Evolutionary conservation across 2,329 filamentous ascomycete genomes (phyloP).

Genomic region (Colletotrichum sansevieriae): DNA sequence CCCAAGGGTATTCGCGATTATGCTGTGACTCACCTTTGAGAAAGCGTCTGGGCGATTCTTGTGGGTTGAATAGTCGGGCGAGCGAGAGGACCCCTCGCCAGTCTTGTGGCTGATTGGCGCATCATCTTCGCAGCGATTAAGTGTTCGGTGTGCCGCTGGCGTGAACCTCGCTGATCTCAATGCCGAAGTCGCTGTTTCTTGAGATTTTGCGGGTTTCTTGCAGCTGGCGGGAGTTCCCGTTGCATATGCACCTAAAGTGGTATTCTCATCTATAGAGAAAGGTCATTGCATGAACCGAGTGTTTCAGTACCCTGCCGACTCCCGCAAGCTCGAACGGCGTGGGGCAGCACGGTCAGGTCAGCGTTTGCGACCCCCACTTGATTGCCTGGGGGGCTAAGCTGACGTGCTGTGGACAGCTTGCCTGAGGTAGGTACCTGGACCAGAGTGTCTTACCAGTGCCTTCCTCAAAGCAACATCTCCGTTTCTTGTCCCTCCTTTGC

Average conservation of each 20-base stretch:
- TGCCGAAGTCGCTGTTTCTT: background rate
- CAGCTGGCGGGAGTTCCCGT: slow-evolving; percentile 28
- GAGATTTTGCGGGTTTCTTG: slow-evolving; percentile 39
- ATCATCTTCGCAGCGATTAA: slow-evolving; percentile 37
- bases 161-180: slow-evolving; percentile 21
- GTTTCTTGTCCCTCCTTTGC: slow-evolving; percentile 39
- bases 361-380: slow-evolving; percentile 29
- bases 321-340: slow-evolving; percentile 23
- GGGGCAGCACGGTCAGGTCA: background rate
- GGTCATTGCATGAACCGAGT: slow-evolving; percentile 17
- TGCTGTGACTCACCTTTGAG: slow-evolving; percentile 24
- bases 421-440: slow-evolving; percentile 20
- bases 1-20: background rate
- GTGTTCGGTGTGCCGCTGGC: slow-evolving; percentile 14
- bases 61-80: slow-evolving; percentile 12
- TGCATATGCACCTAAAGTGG: slow-evolving; percentile 29
- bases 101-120: slow-evolving; percentile 35
- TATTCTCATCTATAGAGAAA: background rate
- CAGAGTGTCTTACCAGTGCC: background rate
- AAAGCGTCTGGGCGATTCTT: slow-evolving; percentile 5
- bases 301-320: slow-evolving; percentile 31
- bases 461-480: slow-evolving; percentile 32
- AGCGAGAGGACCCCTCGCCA: slow-evolving; percentile 14
- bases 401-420: slow-evolving; percentile 38
- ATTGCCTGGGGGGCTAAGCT: slow-evolving; percentile 18